phyloP scores from a whole-genome alignment of 1,284 basidiomycete genomes.

The Sanguinoderma infundibulare region DNA sequence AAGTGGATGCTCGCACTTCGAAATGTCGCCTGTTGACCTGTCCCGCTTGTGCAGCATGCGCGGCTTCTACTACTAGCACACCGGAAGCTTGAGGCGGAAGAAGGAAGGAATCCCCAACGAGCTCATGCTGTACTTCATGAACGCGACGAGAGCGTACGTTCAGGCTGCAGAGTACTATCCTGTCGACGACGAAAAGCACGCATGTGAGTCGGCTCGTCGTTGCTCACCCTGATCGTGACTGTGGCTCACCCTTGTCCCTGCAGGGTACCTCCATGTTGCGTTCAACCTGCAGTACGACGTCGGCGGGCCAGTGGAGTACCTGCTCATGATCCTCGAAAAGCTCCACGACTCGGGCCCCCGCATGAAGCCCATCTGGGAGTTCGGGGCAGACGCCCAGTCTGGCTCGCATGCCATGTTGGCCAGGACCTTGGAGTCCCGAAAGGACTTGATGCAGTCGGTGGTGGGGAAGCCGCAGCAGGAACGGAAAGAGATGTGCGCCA shows the following conservation, averaged over 20 bases:
- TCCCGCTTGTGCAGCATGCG: slow-evolving; percentile 30
- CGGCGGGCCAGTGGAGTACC: neutral
- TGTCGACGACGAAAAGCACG: slow-evolving; percentile 40
- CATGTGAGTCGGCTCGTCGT: neutral
- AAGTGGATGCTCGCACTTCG: slow-evolving; percentile 14
- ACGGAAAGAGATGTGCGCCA: too few relatives aligned
- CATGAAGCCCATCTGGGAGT: slow-evolving; percentile 2
- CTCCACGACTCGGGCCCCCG: neutral
- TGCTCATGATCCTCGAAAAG: neutral
- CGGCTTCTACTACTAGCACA: slow-evolving; percentile 39
- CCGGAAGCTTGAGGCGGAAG: neutral
- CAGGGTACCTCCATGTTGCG: slow-evolving; percentile 1
- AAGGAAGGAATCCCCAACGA: neutral
- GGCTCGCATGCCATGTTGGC: neutral
- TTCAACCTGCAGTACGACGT: neutral
- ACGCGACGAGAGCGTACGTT: slow-evolving; percentile 33
- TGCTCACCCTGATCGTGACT: neutral
- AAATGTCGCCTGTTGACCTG: neutral
- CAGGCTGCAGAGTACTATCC: slow-evolving; percentile 34
- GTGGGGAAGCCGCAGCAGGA: too few relatives aligned
- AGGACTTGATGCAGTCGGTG: too few relatives aligned
- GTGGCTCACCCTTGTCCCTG: neutral
- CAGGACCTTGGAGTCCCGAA: too few relatives aligned
- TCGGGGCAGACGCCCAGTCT: neutral
- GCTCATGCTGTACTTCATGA: neutral